Base-by-base conservation (phyloP, 1,139 yeast genomes). In the Kodamaea alishanica region DNA sequence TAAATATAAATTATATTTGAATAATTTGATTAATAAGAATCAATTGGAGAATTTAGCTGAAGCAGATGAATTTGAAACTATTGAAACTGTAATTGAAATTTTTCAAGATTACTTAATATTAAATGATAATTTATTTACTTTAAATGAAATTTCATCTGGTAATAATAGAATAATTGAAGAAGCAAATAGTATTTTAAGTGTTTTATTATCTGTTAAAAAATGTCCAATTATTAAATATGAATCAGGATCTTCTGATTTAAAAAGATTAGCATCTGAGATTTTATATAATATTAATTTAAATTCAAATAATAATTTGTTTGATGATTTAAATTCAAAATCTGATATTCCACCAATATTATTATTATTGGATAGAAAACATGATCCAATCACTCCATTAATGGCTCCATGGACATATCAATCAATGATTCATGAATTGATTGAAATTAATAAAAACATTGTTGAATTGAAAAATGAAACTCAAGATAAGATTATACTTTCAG, bases 341-440 rank as follows among this genome's bases (percentile, higher is more conserved):
- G 96, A 87, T 54, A 65, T 81, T 0, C 79, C 92, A 1, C 95
- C 97, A 1, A 57, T 86, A 11, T 62, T 94, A 34, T 60, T 94
- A n/a, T 65, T 92, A 1, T 58, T 92, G 35, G 98, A 92, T 61
- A 71, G 99, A 38, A 78, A 81, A 44, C 83, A 80, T 54, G 99
- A 92, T 60, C 97, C 97, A 1, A 71, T 90, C 25, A 92, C 99
- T 0, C 97, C 99, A 1, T 67, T 92, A 33, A 64, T 92, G 34
- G 78, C 84, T 30, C 98, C 97, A 2, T 92, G 99, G 99, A 90
- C 98, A 0, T 92, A 89, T 61, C 97, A 92, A 56, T 87, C 97
- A 2, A 92, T 94, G 98, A 87, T 92, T 11, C 96, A 92, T 58
- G 97, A 94, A 56, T 73, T 88, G 27, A 68, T 92, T 30, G 95